phyloP scores from a whole-genome alignment of 2,329 filamentous ascomycete genomes.

The Geosmithia morbida region DNA sequence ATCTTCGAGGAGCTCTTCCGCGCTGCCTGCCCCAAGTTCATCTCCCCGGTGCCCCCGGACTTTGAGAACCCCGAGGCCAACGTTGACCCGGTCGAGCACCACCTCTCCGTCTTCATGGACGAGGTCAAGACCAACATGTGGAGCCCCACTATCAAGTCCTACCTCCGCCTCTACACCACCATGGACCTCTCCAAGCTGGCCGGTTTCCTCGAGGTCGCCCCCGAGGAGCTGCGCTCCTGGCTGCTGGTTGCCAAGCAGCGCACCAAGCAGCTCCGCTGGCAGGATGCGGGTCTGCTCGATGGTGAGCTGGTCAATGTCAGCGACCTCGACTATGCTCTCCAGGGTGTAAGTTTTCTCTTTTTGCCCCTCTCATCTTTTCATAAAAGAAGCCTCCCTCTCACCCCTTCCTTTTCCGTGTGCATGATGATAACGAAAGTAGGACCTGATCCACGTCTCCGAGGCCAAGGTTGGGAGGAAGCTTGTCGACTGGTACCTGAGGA shows the following conservation, averaged over 20 bases:
- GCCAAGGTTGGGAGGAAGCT: constrained; percentile 95
- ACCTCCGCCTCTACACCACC: constrained; percentile 96
- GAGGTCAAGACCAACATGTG: constrained; percentile 99
- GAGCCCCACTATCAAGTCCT: constrained; percentile 95
- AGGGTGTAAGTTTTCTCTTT: constrained; percentile 52
- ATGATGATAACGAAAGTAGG: constrained; percentile 32
- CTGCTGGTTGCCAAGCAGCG: constrained; percentile 97
- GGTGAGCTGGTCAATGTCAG: constrained; percentile 87
- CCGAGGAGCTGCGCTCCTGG: constrained; percentile 91
- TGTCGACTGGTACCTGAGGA: constrained; percentile 98
- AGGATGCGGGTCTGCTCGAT: constrained; percentile 73
- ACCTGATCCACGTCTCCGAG: constrained; percentile 97
- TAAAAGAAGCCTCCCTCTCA: no score
- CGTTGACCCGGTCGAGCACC: constrained; percentile 93
- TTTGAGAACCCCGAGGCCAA: constrained; percentile 96
- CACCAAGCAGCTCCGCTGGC: constrained; percentile 91
- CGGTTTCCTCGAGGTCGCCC: constrained; percentile 90
- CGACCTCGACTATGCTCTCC: constrained; percentile 93
- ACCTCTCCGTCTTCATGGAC: constrained; percentile 96
- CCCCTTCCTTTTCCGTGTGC: constrained; percentile 7
- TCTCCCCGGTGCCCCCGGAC: constrained; percentile 90
- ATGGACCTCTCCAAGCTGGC: constrained; percentile 98
- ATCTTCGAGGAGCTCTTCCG: constrained; percentile 98
- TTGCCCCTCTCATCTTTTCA: neutral
- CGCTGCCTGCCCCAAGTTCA: constrained; percentile 97